Evolutionary conservation across 2,329 filamentous ascomycete genomes (phyloP).

Genomic region (Ploettnerulaceae sp.): DNA sequence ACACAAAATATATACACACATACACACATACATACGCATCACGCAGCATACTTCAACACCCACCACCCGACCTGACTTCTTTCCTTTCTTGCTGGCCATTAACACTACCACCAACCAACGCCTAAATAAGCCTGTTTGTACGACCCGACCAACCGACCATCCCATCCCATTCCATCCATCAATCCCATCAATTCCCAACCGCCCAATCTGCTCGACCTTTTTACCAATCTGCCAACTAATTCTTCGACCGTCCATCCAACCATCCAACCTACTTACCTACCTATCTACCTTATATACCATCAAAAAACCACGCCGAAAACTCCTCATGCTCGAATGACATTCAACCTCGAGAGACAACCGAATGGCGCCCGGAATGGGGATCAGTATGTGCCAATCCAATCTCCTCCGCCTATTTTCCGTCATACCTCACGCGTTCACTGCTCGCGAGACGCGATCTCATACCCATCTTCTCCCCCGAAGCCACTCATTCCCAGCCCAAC

Average conservation of each 20-base stretch:
- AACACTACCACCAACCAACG: neutral
- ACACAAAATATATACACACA: too few relatives aligned
- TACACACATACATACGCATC: too few relatives aligned
- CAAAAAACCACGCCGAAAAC: neutral
- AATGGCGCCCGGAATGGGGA: slow-evolving; percentile 31
- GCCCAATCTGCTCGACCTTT: too few relatives aligned
- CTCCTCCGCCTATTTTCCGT: too few relatives aligned
- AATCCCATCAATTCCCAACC: neutral
- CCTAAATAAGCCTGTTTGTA: neutral
- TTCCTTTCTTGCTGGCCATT: neutral
- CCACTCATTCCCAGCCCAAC: too few relatives aligned
- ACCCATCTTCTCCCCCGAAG: too few relatives aligned
- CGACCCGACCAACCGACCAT: neutral
- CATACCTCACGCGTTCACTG: too few relatives aligned
- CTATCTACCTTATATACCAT: neutral
- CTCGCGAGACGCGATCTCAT: too few relatives aligned
- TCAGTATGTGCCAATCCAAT: too few relatives aligned
- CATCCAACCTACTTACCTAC: too few relatives aligned
- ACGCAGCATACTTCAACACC: neutral
- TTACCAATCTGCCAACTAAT: too few relatives aligned
- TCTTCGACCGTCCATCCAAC: too few relatives aligned
- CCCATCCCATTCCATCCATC: neutral
- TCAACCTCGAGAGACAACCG: neutral
- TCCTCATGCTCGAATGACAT: neutral
- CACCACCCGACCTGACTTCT: neutral